Percentiles rank a stretch among this genome's conserved stretches.
Evolutionary conservation across 768 basidiomycete genomes (phyloP).

Genomic region (Lentinula detonsa): DNA sequence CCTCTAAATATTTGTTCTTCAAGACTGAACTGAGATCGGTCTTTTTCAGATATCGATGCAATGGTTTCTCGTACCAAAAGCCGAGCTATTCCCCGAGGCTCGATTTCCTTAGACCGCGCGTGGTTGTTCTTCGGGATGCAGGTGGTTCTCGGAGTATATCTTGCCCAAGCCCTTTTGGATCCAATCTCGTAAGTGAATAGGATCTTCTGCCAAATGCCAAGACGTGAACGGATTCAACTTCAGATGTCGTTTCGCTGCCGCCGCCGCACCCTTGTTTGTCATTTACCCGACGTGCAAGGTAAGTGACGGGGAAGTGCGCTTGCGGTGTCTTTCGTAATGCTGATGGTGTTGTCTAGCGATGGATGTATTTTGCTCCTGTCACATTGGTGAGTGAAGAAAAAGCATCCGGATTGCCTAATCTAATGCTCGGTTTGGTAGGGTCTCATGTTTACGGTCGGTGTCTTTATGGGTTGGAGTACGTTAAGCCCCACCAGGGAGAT

Average conservation of each 20-base stretch:
- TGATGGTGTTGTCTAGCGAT: constrained; percentile 15
- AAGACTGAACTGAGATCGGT: background rate
- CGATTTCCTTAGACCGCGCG: constrained; percentile 6
- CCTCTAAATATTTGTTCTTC: background rate
- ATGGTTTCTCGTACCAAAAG: constrained; percentile 4
- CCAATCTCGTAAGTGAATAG: background rate
- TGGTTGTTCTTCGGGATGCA: constrained; percentile 7
- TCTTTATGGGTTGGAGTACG: constrained; percentile 27
- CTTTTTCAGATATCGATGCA: constrained; percentile 1
- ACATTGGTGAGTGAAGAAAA: constrained; percentile 15
- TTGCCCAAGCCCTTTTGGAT: constrained; percentile 5
- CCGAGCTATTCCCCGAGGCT: constrained; percentile 5
- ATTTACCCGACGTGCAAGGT: constrained; percentile 30
- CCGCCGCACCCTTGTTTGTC: constrained; percentile 19
- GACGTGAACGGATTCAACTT: background rate
- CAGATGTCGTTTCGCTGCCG: background rate
- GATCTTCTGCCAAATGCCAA: no score
- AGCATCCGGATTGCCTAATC: background rate
- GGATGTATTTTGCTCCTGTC: constrained; percentile 23
- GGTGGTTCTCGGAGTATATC: background rate
- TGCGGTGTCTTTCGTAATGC: no score
- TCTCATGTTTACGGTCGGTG: constrained; percentile 24
- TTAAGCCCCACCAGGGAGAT: constrained; percentile 15
- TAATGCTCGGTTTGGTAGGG: constrained; percentile 14
- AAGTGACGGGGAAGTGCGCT: background rate